These are phyloP conservation scores for Termitomyces sp. DNA, from an alignment of 768 basidiomycete genomes.

Conservation along the genomic window DNA sequence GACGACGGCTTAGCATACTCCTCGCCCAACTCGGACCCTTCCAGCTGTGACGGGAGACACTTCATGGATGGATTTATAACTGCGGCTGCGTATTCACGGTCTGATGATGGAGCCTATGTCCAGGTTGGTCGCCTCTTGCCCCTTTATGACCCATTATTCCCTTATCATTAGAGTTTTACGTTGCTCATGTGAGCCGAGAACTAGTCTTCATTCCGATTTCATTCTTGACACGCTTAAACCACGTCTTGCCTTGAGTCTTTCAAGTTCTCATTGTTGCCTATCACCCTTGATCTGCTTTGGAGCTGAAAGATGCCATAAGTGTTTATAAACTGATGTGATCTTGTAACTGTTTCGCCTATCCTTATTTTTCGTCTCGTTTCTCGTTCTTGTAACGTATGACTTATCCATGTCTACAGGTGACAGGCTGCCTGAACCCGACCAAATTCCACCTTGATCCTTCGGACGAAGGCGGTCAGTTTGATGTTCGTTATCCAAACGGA, in stretches of 20 bases:
- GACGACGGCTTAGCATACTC: constrained; percentile 18
- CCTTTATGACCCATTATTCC: background rate
- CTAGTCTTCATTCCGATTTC: background rate
- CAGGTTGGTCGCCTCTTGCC: constrained; percentile 13
- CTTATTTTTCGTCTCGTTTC: background rate
- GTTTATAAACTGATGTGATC: background rate
- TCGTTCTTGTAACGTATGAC: background rate
- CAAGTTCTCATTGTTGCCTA: background rate
- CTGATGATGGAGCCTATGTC: constrained; percentile 18
- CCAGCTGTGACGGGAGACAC: constrained; percentile 9
- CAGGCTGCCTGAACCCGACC: constrained; percentile 20
- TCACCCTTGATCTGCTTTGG: background rate
- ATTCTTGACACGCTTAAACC: background rate
- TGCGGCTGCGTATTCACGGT: constrained; percentile 14
- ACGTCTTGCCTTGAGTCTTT: background rate
- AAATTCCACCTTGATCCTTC: constrained; percentile 15
- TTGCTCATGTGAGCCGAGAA: background rate
- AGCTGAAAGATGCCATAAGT: background rate
- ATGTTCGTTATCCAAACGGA: constrained; percentile 49
- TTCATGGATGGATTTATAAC: constrained; percentile 18
- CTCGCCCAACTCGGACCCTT: constrained; percentile 6
- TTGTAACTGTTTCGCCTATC: background rate
- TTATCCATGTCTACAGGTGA: constrained; percentile 12
- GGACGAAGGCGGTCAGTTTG: constrained; percentile 49
- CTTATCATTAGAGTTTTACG: background rate